Conservation (phyloP, 805 yeast genomes). For the Metschnikowia dekortorum region DNA sequence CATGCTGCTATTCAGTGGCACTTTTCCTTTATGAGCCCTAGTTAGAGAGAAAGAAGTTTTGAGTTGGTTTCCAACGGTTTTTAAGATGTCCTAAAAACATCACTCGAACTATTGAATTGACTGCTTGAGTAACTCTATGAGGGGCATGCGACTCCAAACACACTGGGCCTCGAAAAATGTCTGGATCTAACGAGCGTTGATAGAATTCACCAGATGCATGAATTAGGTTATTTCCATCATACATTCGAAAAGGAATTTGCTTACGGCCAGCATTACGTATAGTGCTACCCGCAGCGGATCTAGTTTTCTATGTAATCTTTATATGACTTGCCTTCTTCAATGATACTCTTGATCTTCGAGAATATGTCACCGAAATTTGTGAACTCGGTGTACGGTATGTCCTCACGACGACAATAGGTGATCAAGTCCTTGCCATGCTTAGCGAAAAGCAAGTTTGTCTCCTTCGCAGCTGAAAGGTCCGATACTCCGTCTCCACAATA, state of each 20-base stretch:
- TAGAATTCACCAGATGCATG: background rate
- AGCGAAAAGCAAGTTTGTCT: slow-evolving; percentile 90
- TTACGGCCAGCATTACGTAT: no score
- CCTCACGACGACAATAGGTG: slow-evolving; percentile 73
- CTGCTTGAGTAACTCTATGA: no score
- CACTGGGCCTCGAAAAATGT: no score
- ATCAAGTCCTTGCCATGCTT: slow-evolving; percentile 88
- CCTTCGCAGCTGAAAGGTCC: slow-evolving; percentile 91
- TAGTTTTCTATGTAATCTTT: slow-evolving; percentile 18
- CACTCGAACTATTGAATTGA: no score
- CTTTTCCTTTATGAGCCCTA: no score
- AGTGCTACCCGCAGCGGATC: background rate
- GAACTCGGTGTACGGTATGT: slow-evolving; percentile 82
- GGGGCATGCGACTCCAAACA: no score
- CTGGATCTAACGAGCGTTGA: background rate
- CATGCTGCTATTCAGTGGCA: background rate
- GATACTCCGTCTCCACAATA: slow-evolving; percentile 98
- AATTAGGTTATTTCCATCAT: background rate
- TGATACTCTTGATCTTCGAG: slow-evolving; percentile 50
- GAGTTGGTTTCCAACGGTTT: no score
- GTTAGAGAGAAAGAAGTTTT: no score
- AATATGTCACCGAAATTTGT: slow-evolving; percentile 72
- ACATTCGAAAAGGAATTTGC: background rate
- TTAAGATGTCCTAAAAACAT: no score
- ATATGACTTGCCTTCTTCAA: slow-evolving; percentile 24